Percentiles rank a stretch among this genome's conserved stretches.
Evolutionary conservation across 495 filamentous ascomycete genomes (phyloP).

Genomic region (Penicillium maclennaniae): DNA sequence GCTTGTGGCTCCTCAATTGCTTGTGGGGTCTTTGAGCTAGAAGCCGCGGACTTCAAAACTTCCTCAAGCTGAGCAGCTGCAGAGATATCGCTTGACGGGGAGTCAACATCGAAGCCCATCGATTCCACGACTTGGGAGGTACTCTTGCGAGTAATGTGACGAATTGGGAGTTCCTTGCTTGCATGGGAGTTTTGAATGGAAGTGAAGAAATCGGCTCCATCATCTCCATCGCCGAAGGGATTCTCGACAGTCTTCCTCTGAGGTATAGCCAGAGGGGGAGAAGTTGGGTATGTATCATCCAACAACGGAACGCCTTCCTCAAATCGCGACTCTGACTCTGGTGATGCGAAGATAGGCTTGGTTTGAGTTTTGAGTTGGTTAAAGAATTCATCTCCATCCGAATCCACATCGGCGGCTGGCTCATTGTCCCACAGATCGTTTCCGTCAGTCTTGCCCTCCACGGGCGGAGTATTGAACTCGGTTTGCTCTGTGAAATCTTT

Average conservation of each 20-base stretch:
- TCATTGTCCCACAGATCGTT: constrained; percentile 31
- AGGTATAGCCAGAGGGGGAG: constrained; percentile 15
- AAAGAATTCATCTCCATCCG: constrained; percentile 47
- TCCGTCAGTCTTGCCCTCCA: constrained; percentile 13
- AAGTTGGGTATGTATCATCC: constrained; percentile 24
- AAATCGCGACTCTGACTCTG: constrained; percentile 44
- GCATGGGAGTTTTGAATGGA: constrained; percentile 6
- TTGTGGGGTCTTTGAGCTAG: constrained; percentile 13
- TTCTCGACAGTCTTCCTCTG: constrained; percentile 20
- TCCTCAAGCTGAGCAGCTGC: constrained; percentile 32
- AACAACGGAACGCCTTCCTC: constrained; percentile 47
- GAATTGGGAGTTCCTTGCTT: constrained; percentile 10
- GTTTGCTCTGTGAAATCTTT: neutral
- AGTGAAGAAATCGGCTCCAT: constrained; percentile 39
- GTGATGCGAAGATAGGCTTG: constrained; percentile 42
- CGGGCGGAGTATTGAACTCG: neutral
- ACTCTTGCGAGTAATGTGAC: constrained; percentile 40
- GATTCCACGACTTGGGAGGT: constrained; percentile 41
- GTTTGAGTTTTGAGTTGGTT: constrained; percentile 47
- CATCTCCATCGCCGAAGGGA: constrained; percentile 38
- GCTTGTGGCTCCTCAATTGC: constrained; percentile 14
- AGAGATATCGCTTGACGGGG: constrained; percentile 30
- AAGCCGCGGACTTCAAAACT: constrained; percentile 21
- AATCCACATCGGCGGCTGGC: constrained; percentile 30
- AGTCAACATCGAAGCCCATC: constrained; percentile 24